Percentiles rank a stretch among this genome's conserved stretches.
phyloP scores from a whole-genome alignment of 805 yeast genomes.

The Lachancea lanzarotensis region DNA sequence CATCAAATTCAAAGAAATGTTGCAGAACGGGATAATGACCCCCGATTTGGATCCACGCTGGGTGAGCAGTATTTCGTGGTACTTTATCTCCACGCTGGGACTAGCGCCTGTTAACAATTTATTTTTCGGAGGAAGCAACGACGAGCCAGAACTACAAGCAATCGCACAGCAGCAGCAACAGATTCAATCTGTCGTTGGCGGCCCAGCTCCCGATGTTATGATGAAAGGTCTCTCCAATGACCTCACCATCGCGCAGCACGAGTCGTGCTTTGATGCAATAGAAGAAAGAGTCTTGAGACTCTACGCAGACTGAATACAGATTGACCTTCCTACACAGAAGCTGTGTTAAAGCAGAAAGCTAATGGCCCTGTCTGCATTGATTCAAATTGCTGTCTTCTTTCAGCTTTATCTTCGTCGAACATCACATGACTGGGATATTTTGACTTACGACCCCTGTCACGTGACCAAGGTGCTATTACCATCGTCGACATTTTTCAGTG shows the following conservation, averaged over 20 bases:
- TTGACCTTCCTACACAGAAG: too few relatives aligned
- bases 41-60: slow-evolving; percentile 82
- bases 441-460: too few relatives aligned
- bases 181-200: slow-evolving; percentile 43
- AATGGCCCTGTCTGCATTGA: not conserved
- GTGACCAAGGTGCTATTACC: too few relatives aligned
- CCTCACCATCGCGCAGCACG: slow-evolving; percentile 54
- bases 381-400: not conserved
- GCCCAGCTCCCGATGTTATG: slow-evolving; percentile 54
- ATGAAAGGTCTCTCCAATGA: slow-evolving; percentile 70
- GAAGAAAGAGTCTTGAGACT: slow-evolving; percentile 47
- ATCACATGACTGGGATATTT: not conserved
- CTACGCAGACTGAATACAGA: slow-evolving; percentile 7
- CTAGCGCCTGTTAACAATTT: slow-evolving; percentile 72
- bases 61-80: slow-evolving; percentile 95
- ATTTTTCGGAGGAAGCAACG: slow-evolving; percentile 35
- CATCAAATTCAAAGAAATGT: slow-evolving; percentile 80
- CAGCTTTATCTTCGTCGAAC: too few relatives aligned
- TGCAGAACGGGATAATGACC: slow-evolving; percentile 82
- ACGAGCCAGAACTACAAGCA: slow-evolving; percentile 28
- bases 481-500: too few relatives aligned
- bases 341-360: too few relatives aligned
- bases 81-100: slow-evolving; percentile 81
- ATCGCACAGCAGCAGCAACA: slow-evolving; percentile 23
- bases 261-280: slow-evolving; percentile 50